These are phyloP conservation scores for Penicillium canariense DNA, from an alignment of 495 filamentous ascomycete species.

Conservation along the genomic window DNA sequence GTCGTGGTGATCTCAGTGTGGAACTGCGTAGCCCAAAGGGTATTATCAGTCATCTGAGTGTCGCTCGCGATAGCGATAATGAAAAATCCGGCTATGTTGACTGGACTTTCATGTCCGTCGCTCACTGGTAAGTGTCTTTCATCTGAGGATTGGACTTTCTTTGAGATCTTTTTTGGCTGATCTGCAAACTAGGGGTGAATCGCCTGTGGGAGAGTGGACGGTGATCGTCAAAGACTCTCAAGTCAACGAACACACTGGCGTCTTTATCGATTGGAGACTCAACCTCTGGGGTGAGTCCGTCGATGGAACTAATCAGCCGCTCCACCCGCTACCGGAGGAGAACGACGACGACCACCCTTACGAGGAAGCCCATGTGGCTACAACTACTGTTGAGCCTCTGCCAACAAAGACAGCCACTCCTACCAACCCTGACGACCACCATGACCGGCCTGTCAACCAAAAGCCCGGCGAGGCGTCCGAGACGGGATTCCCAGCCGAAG, in stretches of 20 bases:
- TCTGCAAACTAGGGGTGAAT: slow-evolving; percentile 68
- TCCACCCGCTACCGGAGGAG: slow-evolving; percentile 80
- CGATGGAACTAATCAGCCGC: slow-evolving; percentile 64
- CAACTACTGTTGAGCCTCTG: slow-evolving; percentile 48
- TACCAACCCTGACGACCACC: slow-evolving; percentile 63
- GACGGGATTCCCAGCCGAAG: slow-evolving; percentile 9
- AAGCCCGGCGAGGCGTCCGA: slow-evolving; percentile 48
- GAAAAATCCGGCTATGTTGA: slow-evolving; percentile 74
- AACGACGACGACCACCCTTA: slow-evolving; percentile 80
- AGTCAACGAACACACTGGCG: slow-evolving; percentile 72
- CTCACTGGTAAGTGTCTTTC: slow-evolving; percentile 71
- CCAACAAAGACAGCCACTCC: slow-evolving; percentile 45
- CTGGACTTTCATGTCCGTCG: slow-evolving; percentile 99
- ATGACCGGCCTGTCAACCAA: slow-evolving; percentile 70
- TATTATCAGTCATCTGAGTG: slow-evolving; percentile 79
- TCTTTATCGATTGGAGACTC: slow-evolving; percentile 88
- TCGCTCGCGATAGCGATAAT: slow-evolving; percentile 63
- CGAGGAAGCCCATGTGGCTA: slow-evolving; percentile 51
- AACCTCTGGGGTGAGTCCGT: slow-evolving; percentile 89
- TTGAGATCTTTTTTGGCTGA: slow-evolving; percentile 8
- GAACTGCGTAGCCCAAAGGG: slow-evolving; percentile 84
- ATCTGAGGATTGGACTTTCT: neutral
- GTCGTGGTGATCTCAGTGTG: slow-evolving; percentile 88
- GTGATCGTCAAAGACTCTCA: slow-evolving; percentile 83
- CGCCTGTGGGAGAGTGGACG: slow-evolving; percentile 83